These are phyloP conservation scores for Aureobasidium sp. DNA, from an alignment of 2,329 filamentous ascomycete species.

Conservation along the genomic window DNA sequence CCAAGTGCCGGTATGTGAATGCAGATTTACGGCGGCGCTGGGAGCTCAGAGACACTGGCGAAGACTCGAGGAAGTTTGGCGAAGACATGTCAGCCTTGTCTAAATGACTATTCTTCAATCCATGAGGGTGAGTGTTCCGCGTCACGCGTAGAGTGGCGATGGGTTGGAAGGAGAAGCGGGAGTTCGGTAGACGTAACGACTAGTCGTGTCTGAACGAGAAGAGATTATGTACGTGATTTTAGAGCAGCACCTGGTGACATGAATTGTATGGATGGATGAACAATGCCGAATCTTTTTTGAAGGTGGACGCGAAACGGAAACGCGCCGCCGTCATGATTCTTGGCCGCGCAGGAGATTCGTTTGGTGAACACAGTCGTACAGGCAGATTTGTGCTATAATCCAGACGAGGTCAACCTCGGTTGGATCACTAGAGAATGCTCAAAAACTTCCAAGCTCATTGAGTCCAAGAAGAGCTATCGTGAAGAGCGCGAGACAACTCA, in stretches of 20 bases:
- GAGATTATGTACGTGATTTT: neutral
- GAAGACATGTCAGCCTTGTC: slow-evolving; percentile 34
- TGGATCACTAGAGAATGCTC: neutral
- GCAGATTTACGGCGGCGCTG: slow-evolving; percentile 46
- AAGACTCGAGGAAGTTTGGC: slow-evolving; percentile 38
- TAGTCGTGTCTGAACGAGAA: neutral
- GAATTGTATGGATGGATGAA: neutral
- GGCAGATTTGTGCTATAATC: neutral
- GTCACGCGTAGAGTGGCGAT: slow-evolving; percentile 14
- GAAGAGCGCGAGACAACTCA: neutral
- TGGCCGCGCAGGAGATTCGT: neutral
- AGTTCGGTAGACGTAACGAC: neutral
- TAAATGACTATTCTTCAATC: neutral
- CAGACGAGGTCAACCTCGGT: neutral
- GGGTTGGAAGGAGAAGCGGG: no score
- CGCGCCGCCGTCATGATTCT: neutral
- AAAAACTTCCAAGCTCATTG: neutral
- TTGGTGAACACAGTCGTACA: neutral
- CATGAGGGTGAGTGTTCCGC: neutral
- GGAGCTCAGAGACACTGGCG: slow-evolving; percentile 32
- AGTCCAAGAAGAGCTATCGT: neutral
- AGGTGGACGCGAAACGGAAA: neutral
- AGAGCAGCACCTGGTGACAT: neutral
- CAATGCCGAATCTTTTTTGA: neutral
- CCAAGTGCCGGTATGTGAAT: slow-evolving; percentile 78